Evolutionary conservation across 169 alveolate species (phyloP).

Genomic region (Plasmodium coatneyi): DNA sequence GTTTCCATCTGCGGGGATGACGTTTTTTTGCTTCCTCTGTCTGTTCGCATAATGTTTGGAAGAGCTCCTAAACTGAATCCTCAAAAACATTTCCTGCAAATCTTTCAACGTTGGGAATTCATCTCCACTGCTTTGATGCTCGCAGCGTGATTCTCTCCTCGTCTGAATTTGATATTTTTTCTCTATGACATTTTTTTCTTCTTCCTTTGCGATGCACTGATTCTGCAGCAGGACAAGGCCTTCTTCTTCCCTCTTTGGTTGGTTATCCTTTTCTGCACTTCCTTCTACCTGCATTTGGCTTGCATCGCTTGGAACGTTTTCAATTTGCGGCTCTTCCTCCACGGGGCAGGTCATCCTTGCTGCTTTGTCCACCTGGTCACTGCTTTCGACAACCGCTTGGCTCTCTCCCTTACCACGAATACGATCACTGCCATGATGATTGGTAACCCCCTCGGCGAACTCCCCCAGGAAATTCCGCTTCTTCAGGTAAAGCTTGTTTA

Average conservation of each 20-base stretch:
- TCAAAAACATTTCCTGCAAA: conserved; percentile 74
- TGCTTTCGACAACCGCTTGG: not conserved
- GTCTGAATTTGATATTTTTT: not conserved
- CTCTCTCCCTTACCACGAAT: not conserved
- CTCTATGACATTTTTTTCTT: not conserved
- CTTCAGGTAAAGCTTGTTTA: conserved; percentile 24
- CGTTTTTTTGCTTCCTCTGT: not conserved
- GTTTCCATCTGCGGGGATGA: not conserved
- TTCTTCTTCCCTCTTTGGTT: not conserved
- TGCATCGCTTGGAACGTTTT: not conserved
- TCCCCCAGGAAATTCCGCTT: not conserved
- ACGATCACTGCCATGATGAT: not conserved
- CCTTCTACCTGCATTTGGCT: not conserved
- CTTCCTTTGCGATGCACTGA: not conserved
- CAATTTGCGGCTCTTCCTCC: not conserved
- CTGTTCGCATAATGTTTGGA: conserved; percentile 27
- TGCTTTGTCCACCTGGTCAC: not conserved
- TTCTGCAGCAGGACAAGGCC: not conserved
- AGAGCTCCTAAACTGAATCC: conserved; percentile 70
- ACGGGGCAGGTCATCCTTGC: not conserved
- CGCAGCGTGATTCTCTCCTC: not conserved
- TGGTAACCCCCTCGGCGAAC: not conserved
- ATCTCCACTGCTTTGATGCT: conserved; percentile 8
- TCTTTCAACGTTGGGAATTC: conserved; percentile 71
- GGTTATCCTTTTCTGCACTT: not conserved